These are phyloP conservation scores for Diaporthe vaccinii DNA, from an alignment of 2,329 filamentous ascomycete genomes.

Conservation along the genomic window DNA sequence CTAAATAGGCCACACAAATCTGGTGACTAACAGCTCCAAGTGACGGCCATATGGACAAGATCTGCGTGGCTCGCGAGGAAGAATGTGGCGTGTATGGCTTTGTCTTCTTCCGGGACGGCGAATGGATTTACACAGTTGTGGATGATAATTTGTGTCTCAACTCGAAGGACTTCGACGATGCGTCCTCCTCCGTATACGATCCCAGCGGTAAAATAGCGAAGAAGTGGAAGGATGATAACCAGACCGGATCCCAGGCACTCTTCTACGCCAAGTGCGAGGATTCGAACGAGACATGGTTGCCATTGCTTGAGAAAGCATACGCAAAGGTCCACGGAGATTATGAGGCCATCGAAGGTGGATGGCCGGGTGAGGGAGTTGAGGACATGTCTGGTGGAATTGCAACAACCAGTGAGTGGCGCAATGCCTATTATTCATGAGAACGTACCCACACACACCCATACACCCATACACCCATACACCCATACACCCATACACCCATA, in stretches of 20 bases:
- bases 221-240: slow-evolving; percentile 72
- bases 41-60: slow-evolving; percentile 70
- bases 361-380: slow-evolving; percentile 67
- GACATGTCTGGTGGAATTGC: slow-evolving; percentile 69
- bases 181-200: slow-evolving; percentile 50
- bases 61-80: slow-evolving; percentile 78
- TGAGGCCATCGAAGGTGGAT: slow-evolving; percentile 75
- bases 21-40: background rate
- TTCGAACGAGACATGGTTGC: slow-evolving; percentile 81
- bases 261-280: slow-evolving; percentile 79
- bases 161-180: slow-evolving; percentile 62
- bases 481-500: too few species aligned
- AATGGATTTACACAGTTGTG: slow-evolving; percentile 79
- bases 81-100: slow-evolving; percentile 80
- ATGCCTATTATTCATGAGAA: background rate
- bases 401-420: slow-evolving; percentile 52
- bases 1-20: background rate
- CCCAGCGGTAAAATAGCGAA: slow-evolving; percentile 65
- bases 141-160: slow-evolving; percentile 79
- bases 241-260: slow-evolving; percentile 77
- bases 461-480: too few species aligned
- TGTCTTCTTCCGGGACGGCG: slow-evolving; percentile 78
- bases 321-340: slow-evolving; percentile 81
- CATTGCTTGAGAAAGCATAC: slow-evolving; percentile 55
- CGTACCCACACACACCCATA: too few species aligned